Base-by-base conservation (phyloP, 768 basidiomycete genomes). In the Calocybe cyanea region DNA sequence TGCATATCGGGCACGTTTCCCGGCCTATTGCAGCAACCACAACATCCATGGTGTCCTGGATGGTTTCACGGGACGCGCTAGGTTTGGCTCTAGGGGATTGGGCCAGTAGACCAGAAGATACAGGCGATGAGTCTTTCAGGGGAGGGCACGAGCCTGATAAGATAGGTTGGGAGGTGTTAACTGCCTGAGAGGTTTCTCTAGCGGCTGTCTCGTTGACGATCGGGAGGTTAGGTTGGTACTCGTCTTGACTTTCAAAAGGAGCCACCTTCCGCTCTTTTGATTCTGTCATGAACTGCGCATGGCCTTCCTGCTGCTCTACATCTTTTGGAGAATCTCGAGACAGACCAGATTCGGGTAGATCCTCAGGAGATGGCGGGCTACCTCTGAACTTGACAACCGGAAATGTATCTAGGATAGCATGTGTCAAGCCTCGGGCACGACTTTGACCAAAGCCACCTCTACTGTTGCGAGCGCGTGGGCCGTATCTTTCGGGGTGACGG, bases 361-460 rank as follows among this genome's bases (percentile, higher is more conserved):
- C 17, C 23, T 39, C n/a, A 18, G 44, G 20, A 5, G 36, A 30
- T 15, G 41, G 23, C 6, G 51, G 34, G 37, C 41, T 54, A 25
- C 48, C 56, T 19, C 81, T 80, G 56, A 93, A 98, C 62, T 92
- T 92, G 66, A 95, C 84, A 51, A 96, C 69, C 3, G 94, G 93
- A 69, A 98, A 98, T 2, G 93, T 96, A 55, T 98, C 94, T 44
- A 98, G 71, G 46, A 98, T 93, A 15, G 95, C 95, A 15, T 90
- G 82, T 1, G 90, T 87, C 41, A 98, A 73, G 6, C 93, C 93
- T n/a, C 79, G 70, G 0, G 91, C 86, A 3, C 90, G 80, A 40
- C 81, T 84, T 57, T 85, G 85, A 30, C 73, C 71, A 18, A 49
- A 54, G 8, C 67, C 69, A 17, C 67, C 70, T 19, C 59, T 64